Evolutionary conservation across 177 flowering plant genomes (phyloP), one percentile per base, ranked within the genome.

Genomic region (Vitis hybrid): DNA sequence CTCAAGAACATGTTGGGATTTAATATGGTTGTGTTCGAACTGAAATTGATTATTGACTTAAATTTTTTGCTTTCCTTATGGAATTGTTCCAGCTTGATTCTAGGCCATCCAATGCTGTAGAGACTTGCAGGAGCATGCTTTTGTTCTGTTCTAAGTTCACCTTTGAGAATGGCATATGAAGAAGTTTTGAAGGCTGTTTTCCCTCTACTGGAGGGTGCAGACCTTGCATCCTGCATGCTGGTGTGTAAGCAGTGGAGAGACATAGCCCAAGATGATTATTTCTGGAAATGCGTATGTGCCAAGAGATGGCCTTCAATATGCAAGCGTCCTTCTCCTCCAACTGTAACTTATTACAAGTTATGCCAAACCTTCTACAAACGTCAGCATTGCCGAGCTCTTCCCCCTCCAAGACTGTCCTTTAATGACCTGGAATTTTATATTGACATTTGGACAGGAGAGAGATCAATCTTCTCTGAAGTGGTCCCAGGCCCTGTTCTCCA

Each of bases 271-370:
- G 97, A 94, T 73, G 98, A 94, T 75, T 94, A 85, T 84, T 84
- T 89, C 59, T 94, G 98, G 98, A 92, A 91, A 81, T 88, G 94
- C 68, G 18, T 81, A 1, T 94, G 97, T 72, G 85, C 88, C 56
- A 89, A 85, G 84, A 88, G 84, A 79, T 94, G 97, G 98, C 98
- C 98, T 56, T 94, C 98, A 5, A 64, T 87, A 61, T 90, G 94
- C 81, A 92, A 87, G 75, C 80, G 73, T 24, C 81, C 88, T 11
- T 72, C 77, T 14, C 83, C 90, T 56, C 87, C 88, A 2, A 74
- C 80, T 48, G 48, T 72, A 32, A 82, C 91, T 24, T 94, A 90
- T 79, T 76, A 86, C 77, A 82, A 88, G 70, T 81, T 94, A 21
- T 94, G 73, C 76, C 81, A 75, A 67, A 86, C 85, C 27, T 92